Percentiles rank a stretch among this genome's conserved stretches.
Evolutionary conservation across 192 early-diverging fungal species (phyloP).

Genomic region (Entomortierella lignicola): DNA sequence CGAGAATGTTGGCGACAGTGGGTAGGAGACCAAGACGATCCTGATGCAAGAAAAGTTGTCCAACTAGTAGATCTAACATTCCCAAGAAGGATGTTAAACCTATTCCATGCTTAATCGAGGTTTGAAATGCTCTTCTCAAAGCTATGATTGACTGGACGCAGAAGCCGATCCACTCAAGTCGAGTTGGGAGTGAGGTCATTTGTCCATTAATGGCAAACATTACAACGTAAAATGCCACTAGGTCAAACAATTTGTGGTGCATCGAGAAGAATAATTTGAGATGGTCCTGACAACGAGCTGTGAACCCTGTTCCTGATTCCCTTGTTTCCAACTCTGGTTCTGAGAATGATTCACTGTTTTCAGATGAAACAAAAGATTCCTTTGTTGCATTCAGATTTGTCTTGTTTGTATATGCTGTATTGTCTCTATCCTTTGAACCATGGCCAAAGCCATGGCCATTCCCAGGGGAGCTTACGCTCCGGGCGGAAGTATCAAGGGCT

Average conservation of each 20-base stretch:
- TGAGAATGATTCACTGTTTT: too few species aligned
- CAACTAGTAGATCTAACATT: constrained; percentile 50
- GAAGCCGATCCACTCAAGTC: constrained; percentile 54
- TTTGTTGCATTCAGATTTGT: not conserved
- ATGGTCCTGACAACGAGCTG: constrained; percentile 36
- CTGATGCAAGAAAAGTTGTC: constrained; percentile 49
- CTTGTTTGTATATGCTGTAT: not conserved
- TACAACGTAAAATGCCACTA: constrained; percentile 52
- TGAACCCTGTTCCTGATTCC: not conserved
- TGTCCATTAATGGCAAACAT: constrained; percentile 56
- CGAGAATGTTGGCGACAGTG: constrained; percentile 51
- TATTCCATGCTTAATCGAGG: constrained; percentile 48
- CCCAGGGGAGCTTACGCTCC: constrained; percentile 3
- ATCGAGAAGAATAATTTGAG: constrained; percentile 47
- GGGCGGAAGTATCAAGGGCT: not conserved
- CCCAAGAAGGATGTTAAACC: constrained; percentile 51
- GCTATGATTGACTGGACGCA: constrained; percentile 51
- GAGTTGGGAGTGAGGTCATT: constrained; percentile 52
- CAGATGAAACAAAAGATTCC: not conserved
- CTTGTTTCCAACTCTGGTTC: not conserved
- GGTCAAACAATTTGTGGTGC: constrained; percentile 52
- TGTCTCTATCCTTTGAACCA: not conserved
- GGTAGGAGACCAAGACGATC: constrained; percentile 48
- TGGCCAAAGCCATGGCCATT: not conserved
- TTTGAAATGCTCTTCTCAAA: constrained; percentile 44